Conservation (phyloP, 108 stramenopile genomes). For the Conticribra weissflogii region DNA sequence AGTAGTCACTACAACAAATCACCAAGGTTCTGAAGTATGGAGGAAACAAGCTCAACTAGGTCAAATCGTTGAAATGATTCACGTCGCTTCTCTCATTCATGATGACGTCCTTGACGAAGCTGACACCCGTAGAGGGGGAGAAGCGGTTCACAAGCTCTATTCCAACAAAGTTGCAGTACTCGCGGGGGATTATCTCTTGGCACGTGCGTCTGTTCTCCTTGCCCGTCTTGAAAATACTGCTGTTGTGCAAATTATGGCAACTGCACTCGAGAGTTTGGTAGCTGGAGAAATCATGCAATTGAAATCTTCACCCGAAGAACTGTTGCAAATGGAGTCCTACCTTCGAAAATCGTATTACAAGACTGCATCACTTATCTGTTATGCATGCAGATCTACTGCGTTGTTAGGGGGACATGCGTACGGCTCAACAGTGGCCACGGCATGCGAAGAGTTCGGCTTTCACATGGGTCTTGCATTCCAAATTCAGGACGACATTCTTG, state of each 20-base stretch:
- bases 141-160: slow-evolving; percentile 97
- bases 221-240: slow-evolving; percentile 92
- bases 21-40: slow-evolving; percentile 87
- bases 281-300: slow-evolving; percentile 98
- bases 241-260: slow-evolving; percentile 98
- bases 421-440: slow-evolving; percentile 81
- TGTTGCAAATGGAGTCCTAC: slow-evolving; percentile 91
- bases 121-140: slow-evolving; percentile 93
- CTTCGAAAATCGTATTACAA: slow-evolving; percentile 97
- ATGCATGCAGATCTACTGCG: slow-evolving; percentile 90
- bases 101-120: slow-evolving; percentile 98
- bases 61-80: slow-evolving; percentile 99
- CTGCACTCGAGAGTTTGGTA: slow-evolving; percentile 93
- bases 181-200: slow-evolving; percentile 97
- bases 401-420: slow-evolving; percentile 91
- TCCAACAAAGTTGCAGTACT: slow-evolving; percentile 98
- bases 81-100: slow-evolving; percentile 96
- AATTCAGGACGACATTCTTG: slow-evolving; percentile 96
- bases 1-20: slow-evolving; percentile 69
- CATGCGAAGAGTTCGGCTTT: slow-evolving; percentile 97
- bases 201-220: slow-evolving; percentile 91
- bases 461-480: slow-evolving; percentile 97
- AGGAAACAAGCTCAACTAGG: slow-evolving; percentile 90
- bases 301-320: slow-evolving; percentile 80
- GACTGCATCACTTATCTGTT: slow-evolving; percentile 95